Conservation (phyloP, 768 basidiomycete genomes). For the Lactifluus hygrophoroides region DNA sequence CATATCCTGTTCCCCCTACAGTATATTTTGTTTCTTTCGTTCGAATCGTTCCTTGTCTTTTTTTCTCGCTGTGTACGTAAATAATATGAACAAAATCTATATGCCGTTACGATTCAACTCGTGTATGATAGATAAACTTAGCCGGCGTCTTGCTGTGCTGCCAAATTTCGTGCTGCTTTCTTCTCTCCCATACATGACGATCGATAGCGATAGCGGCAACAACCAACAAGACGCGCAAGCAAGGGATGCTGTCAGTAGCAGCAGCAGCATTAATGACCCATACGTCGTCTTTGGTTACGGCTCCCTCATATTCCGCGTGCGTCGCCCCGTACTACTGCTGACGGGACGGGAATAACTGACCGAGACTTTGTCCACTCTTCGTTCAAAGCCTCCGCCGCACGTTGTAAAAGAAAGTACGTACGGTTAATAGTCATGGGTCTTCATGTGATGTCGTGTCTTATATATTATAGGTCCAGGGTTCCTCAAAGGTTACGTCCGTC, state of each 20-base stretch:
- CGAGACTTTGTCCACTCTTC: too few relatives aligned
- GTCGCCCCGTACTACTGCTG: slow-evolving; percentile 3
- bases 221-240: not conserved
- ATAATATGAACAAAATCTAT: not conserved
- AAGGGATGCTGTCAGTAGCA: too few relatives aligned
- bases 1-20: too few relatives aligned
- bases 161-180: too few relatives aligned
- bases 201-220: not conserved
- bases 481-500: slow-evolving; percentile 81
- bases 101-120: not conserved
- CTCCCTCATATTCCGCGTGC: slow-evolving; percentile 85
- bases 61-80: not conserved
- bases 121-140: too few relatives aligned
- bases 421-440: too few relatives aligned
- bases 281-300: slow-evolving; percentile 91
- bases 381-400: slow-evolving; percentile 69
- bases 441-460: too few relatives aligned
- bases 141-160: too few relatives aligned
- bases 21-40: not conserved
- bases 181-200: not conserved
- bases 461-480: slow-evolving; percentile 59
- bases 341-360: too few relatives aligned
- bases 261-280: slow-evolving; percentile 10
- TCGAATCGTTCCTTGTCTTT: not conserved
- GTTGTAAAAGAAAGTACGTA: slow-evolving; percentile 54